A percentile compares a stretch with the other conserved stretches of the same genome.
Conservation (phyloP, 225 moss, liverwort and hornwort species). For the Takakia lepidozioides region DNA sequence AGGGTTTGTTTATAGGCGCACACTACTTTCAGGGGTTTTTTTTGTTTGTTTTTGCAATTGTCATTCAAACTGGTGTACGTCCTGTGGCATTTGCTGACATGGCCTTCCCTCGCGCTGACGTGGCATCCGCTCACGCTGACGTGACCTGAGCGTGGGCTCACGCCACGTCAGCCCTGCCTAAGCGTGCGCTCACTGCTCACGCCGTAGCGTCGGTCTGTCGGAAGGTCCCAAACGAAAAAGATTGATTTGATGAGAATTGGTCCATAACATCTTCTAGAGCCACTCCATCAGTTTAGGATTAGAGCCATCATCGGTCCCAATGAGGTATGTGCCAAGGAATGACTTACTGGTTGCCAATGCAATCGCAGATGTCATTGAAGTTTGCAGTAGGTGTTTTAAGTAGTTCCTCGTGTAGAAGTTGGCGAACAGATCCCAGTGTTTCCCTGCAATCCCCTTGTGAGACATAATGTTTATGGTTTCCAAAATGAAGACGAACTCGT, state of each 20-base stretch:
- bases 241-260: not conserved
- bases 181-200: too few relatives aligned
- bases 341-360: not conserved
- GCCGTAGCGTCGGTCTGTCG: too few relatives aligned
- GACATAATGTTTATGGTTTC: not conserved
- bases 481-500: not conserved
- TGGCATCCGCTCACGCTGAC: too few relatives aligned
- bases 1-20: too few relatives aligned
- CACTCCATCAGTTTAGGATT: not conserved
- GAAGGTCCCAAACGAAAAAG: not conserved
- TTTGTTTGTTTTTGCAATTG: too few relatives aligned
- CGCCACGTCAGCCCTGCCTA: too few relatives aligned
- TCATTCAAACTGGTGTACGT: too few relatives aligned
- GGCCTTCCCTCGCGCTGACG: too few relatives aligned
- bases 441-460: not conserved
- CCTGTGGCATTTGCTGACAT: too few relatives aligned
- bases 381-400: not conserved
- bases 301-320: not conserved
- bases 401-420: not conserved
- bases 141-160: too few relatives aligned
- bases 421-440: not conserved
- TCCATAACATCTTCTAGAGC: not conserved
- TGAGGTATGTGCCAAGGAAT: not conserved
- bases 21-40: too few relatives aligned
- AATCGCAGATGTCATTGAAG: not conserved